A percentile compares a stretch with the other conserved stretches of the same genome.
These are phyloP conservation scores for Wickerhamiella hasegawae DNA, from an alignment of 805 yeast genomes.

Conservation along the genomic window DNA sequence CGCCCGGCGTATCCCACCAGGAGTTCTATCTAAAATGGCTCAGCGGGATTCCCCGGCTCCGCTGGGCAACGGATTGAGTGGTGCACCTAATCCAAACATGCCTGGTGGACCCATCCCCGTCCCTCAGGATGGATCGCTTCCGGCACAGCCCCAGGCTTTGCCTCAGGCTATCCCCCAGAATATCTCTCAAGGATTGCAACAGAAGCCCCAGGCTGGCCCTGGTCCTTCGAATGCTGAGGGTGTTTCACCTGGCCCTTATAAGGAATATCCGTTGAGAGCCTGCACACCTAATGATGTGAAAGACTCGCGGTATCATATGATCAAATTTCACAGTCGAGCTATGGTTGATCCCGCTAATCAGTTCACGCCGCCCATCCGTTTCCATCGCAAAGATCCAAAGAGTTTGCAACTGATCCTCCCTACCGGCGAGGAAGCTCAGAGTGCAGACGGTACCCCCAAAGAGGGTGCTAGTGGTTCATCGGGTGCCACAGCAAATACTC, in stretches of 20 bases:
- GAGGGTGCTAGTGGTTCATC: too few species aligned
- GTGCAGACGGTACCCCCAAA: conserved; percentile 9
- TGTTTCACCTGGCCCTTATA: conserved; percentile 8
- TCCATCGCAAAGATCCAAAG: conserved; percentile 88
- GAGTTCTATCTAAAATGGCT: too few species aligned
- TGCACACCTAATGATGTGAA: conserved; percentile 57
- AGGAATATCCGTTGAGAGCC: conserved; percentile 48
- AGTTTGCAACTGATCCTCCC: conserved; percentile 75
- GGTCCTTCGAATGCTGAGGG: too few species aligned
- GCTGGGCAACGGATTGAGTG: too few species aligned
- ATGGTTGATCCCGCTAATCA: conserved; percentile 54
- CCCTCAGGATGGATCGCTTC: too few species aligned
- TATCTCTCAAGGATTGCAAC: too few species aligned
- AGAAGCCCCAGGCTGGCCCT: too few species aligned
- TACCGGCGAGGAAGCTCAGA: conserved; percentile 11
- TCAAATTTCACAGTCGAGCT: conserved; percentile 62
- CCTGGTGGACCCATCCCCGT: too few species aligned
- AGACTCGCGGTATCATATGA: conserved; percentile 59
- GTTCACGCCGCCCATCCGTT: conserved; percentile 68
- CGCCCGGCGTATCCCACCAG: conserved; percentile 10
- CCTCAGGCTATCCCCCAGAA: too few species aligned
- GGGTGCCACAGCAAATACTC: conserved; percentile 20
- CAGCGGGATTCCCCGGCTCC: too few species aligned
- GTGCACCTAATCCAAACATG: too few species aligned
- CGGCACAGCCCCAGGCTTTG: too few species aligned